Evolutionary conservation across 805 yeast genomes (phyloP), one percentile per base, ranked within the genome.

Genomic region (Wickerhamomyces ciferrii): DNA sequence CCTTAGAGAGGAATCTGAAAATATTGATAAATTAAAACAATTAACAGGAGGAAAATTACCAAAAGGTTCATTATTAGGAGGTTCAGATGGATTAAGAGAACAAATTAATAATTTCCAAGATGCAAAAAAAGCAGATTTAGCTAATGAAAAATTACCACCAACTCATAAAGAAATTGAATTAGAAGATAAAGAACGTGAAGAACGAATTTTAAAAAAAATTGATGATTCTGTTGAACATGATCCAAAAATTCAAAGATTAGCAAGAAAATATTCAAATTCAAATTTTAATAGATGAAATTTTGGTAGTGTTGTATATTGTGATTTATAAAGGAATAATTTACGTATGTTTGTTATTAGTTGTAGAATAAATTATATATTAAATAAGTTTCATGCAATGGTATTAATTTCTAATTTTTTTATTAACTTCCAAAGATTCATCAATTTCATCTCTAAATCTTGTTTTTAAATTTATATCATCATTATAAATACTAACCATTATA

Each of bases 121-220:
- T 44, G 98, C 97, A 3, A 77, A 83, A 54, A 72, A 67, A 47
- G 87, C 87, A 5, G 99, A 92, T 69, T 62, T 84, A 55, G 74
- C 72, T 36, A 94, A 92, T 63, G 99, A 92, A 70, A 84, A 87
- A 21, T 64, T 92, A 59, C 99, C 99, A 2, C 98, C 98, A 4
- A 65, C 82, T 5, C 67, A 71, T 3, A 86, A 79, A 44, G 87
- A 86, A 56, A 60, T 75, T 56, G 52, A 68, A 60, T 56, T 61
- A 60, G 54, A 78, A 69, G 61, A 70, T 63, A 58, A 58, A 48
- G 75, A 74, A 57, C 65, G 79, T 63, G 70, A 72, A 50, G 69
- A 67, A 50, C 60, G 71, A 48, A 60, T 79, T 32, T 59, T 64
- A 37, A 60, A 61, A 43, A 61, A 61, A 43, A 63, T 70, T 43